Conservation (phyloP, 257 asterid genomes). For the Petunia axillaris region DNA sequence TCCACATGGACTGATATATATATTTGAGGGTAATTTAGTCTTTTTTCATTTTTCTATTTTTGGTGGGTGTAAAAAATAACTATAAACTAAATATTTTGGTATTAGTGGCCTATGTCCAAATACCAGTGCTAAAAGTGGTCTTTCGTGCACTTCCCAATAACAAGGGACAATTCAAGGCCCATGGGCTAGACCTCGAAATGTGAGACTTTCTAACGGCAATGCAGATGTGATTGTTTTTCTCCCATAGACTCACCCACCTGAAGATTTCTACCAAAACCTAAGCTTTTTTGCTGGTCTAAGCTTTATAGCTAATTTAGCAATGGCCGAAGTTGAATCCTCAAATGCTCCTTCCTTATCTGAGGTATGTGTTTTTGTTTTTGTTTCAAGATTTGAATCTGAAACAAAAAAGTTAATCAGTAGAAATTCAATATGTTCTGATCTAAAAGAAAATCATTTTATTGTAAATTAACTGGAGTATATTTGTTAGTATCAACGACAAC, state of each 20-base stretch:
- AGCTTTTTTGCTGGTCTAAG: not conserved
- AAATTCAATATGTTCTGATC: not conserved
- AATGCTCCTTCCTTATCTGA: conserved; percentile 54
- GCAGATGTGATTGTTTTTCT: not conserved
- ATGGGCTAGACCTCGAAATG: conserved; percentile 18
- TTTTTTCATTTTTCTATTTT: too few species aligned
- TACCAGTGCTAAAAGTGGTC: too few species aligned
- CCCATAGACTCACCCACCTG: conserved; percentile 11
- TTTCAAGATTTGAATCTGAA: not conserved
- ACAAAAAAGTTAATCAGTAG: too few species aligned
- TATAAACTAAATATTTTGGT: too few species aligned
- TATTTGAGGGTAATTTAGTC: too few species aligned
- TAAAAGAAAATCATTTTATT: not conserved
- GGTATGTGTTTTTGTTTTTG: conserved; percentile 40
- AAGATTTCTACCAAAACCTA: conserved; percentile 17
- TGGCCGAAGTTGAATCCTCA: conserved; percentile 60
- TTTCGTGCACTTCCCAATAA: not conserved
- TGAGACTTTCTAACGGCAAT: conserved; percentile 14
- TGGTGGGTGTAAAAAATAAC: too few species aligned
- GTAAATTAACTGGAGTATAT: not conserved
- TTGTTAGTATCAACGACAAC: too few species aligned
- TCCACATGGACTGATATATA: too few species aligned
- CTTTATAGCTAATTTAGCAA: conserved; percentile 30
- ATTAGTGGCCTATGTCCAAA: too few species aligned
- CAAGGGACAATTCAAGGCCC: not conserved